Evolutionary conservation across 495 filamentous ascomycete species (phyloP), one percentile per base, ranked within the genome.

Genomic region (Hypoxylon lienhwacheense): DNA sequence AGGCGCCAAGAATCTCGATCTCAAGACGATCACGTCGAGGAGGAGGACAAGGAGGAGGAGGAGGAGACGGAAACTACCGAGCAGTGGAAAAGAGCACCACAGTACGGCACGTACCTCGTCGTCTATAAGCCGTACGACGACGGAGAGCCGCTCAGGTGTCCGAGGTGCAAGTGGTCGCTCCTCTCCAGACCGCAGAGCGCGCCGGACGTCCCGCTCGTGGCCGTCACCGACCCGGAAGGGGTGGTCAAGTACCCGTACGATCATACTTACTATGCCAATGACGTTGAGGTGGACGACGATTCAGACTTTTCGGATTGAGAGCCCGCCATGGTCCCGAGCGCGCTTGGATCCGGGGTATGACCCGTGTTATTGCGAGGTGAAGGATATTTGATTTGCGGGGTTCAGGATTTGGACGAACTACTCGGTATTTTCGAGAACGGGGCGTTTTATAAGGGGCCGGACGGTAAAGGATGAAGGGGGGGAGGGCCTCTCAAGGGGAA

Each of bases 181-280:
- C 36, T 47, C 4, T n/a, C 31, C 32, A 28, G n/a, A 7, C 19
- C 37, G 10, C 21, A 14, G n/a, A 24, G 25, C 15, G 17, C 25
- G 5, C 32, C 43, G 6, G 5, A 10, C n/a, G 1, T 53, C 4
- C 55, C 55, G 2, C 21, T 53, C 7, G 26, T 59, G 25, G 11
- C 33, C 3, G 31, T 53, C 0, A 53, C 48, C 5, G 36, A 32
- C 17, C 55, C 48, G 10, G 14, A 53, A 1, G 55, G 37, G 10
- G 22, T 14, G 20, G 19, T 37, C 4, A 47, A 14, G 31, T 53
- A 59, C 29, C 47, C 43, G 7, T 43, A 43, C 7, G 43, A 39
- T 10, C 47, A 47, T 14, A 56, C 42, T 1, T 46, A 56, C 10
- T 50, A 56, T 43, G 8, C 20, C 8, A 26, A 32, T 8, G 45